These are phyloP conservation scores for Umbilicus rupestris DNA, from an alignment of 164 flowering plant species.

Conservation along the genomic window DNA sequence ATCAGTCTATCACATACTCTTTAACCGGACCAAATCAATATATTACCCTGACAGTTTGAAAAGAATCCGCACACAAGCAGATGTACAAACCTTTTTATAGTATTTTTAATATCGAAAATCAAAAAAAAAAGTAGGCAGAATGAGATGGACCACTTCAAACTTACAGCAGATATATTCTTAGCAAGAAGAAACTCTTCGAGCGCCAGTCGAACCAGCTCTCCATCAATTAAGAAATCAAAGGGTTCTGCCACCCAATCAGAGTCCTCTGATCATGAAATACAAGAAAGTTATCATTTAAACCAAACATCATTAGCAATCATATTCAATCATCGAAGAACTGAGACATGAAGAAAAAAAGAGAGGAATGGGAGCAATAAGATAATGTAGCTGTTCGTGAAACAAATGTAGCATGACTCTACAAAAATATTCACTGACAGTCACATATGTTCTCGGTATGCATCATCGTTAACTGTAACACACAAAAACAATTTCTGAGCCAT, in stretches of 20 bases:
- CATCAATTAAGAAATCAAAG: constrained; percentile 81
- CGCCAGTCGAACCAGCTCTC: constrained; percentile 77
- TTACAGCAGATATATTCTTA: constrained; percentile 90
- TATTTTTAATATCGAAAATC: no score
- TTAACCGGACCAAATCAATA: neutral
- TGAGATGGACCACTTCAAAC: neutral
- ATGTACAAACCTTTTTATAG: neutral
- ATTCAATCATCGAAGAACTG: no score
- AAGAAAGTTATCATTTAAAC: neutral
- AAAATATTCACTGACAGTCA: no score
- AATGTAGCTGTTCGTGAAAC: no score
- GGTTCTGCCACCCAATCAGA: constrained; percentile 58
- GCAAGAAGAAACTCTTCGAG: constrained; percentile 83
- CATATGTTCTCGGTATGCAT: no score
- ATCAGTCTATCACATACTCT: constrained; percentile 5
- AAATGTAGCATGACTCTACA: no score
- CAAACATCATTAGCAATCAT: neutral
- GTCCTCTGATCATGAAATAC: constrained; percentile 27
- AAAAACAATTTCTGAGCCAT: no score
- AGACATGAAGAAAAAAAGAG: no score
- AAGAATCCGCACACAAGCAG: neutral
- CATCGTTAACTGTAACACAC: no score
- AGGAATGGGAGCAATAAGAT: no score
- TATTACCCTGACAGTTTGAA: neutral
- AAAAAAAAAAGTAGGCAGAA: neutral